Conservation (phyloP, 1,284 basidiomycete genomes). For the Trametes hirsuta region DNA sequence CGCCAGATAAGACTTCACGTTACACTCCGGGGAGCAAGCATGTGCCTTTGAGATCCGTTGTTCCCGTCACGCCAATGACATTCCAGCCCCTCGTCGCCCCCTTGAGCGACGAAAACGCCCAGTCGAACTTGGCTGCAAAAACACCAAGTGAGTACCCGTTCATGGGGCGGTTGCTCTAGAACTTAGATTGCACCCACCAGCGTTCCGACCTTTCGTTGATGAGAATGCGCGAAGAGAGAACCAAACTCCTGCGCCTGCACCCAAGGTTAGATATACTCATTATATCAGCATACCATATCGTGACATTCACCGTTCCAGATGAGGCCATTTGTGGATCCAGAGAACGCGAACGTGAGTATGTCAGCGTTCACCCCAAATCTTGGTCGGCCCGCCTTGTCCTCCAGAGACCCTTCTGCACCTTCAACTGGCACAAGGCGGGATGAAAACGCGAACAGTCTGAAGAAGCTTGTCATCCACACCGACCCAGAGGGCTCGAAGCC, state of each 20-base stretch:
- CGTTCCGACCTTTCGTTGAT: conserved; percentile 53
- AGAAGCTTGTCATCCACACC: conserved; percentile 20
- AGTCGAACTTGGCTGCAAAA: conserved; percentile 39
- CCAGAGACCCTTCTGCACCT: conserved; percentile 37
- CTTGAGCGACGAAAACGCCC: conserved; percentile 38
- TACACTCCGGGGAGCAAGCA: conserved; percentile 65
- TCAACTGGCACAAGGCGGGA: conserved; percentile 13
- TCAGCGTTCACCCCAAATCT: conserved; percentile 34
- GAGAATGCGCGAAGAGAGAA: conserved; percentile 56
- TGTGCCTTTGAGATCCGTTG: conserved; percentile 67
- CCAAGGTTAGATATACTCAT: conserved; percentile 43
- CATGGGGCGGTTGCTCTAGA: not conserved
- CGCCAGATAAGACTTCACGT: conserved; percentile 75
- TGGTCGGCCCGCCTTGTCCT: conserved; percentile 40
- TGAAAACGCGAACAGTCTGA: conserved; percentile 36
- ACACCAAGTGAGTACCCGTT: conserved; percentile 35
- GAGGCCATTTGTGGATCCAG: conserved; percentile 35
- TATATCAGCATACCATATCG: not conserved
- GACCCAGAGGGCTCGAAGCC: conserved; percentile 22
- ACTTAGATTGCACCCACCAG: conserved; percentile 7
- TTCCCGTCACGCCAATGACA: conserved; percentile 44
- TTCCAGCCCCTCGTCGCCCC: conserved; percentile 29
- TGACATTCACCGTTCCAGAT: conserved; percentile 24
- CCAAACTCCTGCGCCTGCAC: conserved; percentile 41
- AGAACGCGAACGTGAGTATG: conserved; percentile 29